Evolutionary conservation across 2,329 filamentous ascomycete genomes (phyloP), one percentile per base, ranked within the genome.

Genomic region (Aspergillus versicolor): DNA sequence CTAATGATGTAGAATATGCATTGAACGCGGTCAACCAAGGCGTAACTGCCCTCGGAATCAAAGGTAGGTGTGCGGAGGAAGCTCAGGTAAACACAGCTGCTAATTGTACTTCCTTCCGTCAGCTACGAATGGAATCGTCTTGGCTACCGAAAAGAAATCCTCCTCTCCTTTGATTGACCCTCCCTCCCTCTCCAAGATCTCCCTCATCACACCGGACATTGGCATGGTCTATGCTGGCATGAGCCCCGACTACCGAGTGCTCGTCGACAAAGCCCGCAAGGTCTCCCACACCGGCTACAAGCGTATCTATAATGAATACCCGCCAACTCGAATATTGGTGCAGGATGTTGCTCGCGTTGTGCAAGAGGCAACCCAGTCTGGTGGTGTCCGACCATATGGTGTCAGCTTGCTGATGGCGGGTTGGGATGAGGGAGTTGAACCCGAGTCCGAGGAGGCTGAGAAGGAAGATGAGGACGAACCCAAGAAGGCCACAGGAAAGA

Each of bases 231-330:
- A 99, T 81, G 92, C 92, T 52, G 94, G 94, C 74, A 99, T 99
- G 94, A 93, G 94, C 30, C 94, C 94, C 59, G 94, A 99, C 78
- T 99, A 97, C 82, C 88, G 94, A 76, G 91, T 99, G 57, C 85
- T 99, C 54, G 94, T 97, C 68, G 94, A 99, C 82, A 93, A 92
- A 78, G 94, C 94, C 67, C 92, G 94, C 73, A 99, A 97, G 79
- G 94, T 97, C 66, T 96, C 92, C 56, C 94, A 99, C 81, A 96
- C 94, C 47, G 89, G 88, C 76, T 99, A 99, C 87, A 99, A 99
- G 86, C 91, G 94, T 77, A 92, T 99, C 81, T 99, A 99, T 84
- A 99, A 99, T 80, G 94, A 99, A 81, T 99, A 99, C 81, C 94
- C 94, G n/a, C 94, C 94, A 5, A 99, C 94, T 56, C 88, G 94